A percentile compares a stretch with the other conserved stretches of the same genome.
Evolutionary conservation across 495 filamentous ascomycete species (phyloP).

Genomic region (Aspergillus affinis): DNA sequence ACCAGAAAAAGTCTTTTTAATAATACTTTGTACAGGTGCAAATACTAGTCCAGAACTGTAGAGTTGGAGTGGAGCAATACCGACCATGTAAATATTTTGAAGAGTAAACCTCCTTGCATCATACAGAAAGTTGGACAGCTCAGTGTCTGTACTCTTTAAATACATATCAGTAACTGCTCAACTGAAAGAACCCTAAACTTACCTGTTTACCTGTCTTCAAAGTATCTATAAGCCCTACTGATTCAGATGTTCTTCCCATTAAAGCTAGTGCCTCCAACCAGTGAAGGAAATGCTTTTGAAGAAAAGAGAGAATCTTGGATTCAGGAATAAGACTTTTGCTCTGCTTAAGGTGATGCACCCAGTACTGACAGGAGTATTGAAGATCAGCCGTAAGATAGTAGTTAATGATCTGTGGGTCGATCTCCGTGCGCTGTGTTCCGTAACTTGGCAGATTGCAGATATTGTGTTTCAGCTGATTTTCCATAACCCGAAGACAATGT

Average conservation of each 20-base stretch:
- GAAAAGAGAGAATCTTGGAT: slow-evolving; percentile 28
- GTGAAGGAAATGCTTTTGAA: slow-evolving; percentile 42
- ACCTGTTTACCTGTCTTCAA: slow-evolving; percentile 7
- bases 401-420: slow-evolving; percentile 22
- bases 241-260: slow-evolving; percentile 28
- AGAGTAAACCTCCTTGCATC: slow-evolving; percentile 39
- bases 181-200: background rate
- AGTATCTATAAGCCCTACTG: slow-evolving; percentile 5
- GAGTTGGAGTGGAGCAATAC: slow-evolving; percentile 27
- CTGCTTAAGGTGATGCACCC: slow-evolving; percentile 44
- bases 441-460: slow-evolving; percentile 35
- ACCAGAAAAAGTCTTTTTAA: slow-evolving; percentile 14
- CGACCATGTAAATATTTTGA: slow-evolving; percentile 29
- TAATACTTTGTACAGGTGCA: slow-evolving; percentile 20
- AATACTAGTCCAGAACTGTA: slow-evolving; percentile 35
- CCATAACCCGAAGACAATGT: slow-evolving; percentile 21
- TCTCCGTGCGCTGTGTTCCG: slow-evolving; percentile 23
- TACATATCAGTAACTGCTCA: slow-evolving; percentile 2
- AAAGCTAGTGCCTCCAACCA: slow-evolving; percentile 45
- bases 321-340: slow-evolving; percentile 25
- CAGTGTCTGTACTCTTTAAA: slow-evolving; percentile 18
- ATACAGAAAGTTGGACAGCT: slow-evolving; percentile 23
- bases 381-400: slow-evolving; percentile 28
- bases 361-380: slow-evolving; percentile 47
- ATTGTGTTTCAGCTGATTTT: slow-evolving; percentile 27